A percentile compares a stretch with the other conserved stretches of the same genome.
Evolutionary conservation across 78 protist genomes (phyloP).

Genomic region (Acrasis kona): DNA sequence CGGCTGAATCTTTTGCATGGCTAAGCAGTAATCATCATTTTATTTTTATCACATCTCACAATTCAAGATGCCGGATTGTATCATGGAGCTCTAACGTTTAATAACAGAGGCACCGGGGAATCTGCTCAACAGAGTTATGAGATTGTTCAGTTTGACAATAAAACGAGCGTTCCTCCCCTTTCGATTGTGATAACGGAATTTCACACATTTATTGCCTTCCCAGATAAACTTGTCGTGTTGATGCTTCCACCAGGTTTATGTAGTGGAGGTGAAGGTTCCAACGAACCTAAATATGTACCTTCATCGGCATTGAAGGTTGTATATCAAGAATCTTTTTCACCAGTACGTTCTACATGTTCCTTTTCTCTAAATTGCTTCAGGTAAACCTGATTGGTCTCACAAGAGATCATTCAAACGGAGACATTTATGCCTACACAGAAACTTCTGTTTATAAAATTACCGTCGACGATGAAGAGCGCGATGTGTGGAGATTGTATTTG

Average conservation of each 20-base stretch:
- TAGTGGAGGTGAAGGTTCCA: background rate
- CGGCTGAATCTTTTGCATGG: background rate
- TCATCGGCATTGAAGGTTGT: background rate
- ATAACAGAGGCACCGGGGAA: background rate
- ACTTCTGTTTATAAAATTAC: background rate
- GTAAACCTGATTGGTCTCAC: background rate
- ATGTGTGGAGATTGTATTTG: slow-evolving; percentile 8
- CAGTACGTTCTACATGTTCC: background rate
- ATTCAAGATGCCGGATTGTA: background rate
- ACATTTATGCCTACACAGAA: background rate
- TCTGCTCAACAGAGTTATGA: background rate
- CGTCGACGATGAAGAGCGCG: background rate
- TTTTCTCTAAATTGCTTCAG: too few relatives aligned
- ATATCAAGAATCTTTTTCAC: background rate
- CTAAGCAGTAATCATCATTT: too few relatives aligned
- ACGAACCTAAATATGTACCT: background rate
- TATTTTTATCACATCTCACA: too few relatives aligned
- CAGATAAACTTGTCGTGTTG: background rate
- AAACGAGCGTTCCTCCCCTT: background rate
- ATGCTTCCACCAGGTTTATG: background rate
- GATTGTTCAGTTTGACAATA: background rate
- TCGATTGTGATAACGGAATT: slow-evolving; percentile 3
- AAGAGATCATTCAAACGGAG: background rate
- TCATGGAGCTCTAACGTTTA: background rate
- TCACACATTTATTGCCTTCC: background rate